phyloP scores from a whole-genome alignment of 2,329 filamentous ascomycete genomes.

The Xylariaceae sp. region DNA sequence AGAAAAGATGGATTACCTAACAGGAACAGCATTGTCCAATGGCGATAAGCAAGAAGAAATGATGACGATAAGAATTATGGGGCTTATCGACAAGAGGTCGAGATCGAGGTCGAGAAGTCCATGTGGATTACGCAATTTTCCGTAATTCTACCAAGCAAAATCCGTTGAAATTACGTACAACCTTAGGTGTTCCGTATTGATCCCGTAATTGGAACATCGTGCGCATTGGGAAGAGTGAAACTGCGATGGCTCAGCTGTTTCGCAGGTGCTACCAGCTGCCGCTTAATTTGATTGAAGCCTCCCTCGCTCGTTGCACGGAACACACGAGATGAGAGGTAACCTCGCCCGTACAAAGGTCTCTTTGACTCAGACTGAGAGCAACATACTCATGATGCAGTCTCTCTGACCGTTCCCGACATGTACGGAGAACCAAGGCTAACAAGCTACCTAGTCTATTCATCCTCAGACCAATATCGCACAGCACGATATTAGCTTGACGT shows the following conservation, averaged over 20 bases:
- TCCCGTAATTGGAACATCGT: too few relatives aligned
- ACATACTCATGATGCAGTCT: too few relatives aligned
- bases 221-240: too few relatives aligned
- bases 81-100: neutral
- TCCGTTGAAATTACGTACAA: too few relatives aligned
- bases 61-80: neutral
- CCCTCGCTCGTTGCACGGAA: too few relatives aligned
- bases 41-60: conserved; percentile 5
- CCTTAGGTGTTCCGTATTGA: too few relatives aligned
- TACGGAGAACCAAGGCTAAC: too few relatives aligned
- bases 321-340: too few relatives aligned
- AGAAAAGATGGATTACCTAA: conserved; percentile 5
- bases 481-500: neutral
- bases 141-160: neutral
- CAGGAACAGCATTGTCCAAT: neutral
- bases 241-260: too few relatives aligned
- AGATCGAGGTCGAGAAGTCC: neutral
- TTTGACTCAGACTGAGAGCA: too few relatives aligned
- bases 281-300: neutral
- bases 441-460: conserved; percentile 2
- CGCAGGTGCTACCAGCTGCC: neutral
- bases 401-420: too few relatives aligned
- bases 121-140: neutral
- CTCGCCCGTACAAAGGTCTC: too few relatives aligned
- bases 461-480: conserved; percentile 10